Percentiles rank a stretch among this genome's conserved stretches.
Evolutionary conservation across 2,329 filamentous ascomycete genomes (phyloP).

Genomic region (Curvularia sp.): DNA sequence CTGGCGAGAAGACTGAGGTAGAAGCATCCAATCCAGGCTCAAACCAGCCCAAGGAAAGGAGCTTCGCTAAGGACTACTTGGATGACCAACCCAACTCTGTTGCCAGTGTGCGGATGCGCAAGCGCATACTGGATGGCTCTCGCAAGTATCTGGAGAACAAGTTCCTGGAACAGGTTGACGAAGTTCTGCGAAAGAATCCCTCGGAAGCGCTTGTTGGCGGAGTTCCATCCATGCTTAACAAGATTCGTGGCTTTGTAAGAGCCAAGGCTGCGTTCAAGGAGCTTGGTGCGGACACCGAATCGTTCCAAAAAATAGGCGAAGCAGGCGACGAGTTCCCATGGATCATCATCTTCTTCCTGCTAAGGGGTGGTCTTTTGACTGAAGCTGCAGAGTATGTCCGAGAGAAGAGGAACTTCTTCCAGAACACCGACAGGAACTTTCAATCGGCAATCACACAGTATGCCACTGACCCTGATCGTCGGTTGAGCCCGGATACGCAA

Average conservation of each 20-base stretch:
- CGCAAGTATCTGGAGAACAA: constrained; percentile 79
- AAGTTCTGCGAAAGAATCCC: constrained; percentile 79
- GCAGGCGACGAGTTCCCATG: constrained; percentile 80
- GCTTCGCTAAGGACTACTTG: constrained; percentile 78
- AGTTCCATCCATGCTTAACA: constrained; percentile 84
- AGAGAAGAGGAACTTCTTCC: constrained; percentile 81
- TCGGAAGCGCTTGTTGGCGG: constrained; percentile 89
- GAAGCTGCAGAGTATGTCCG: constrained; percentile 90
- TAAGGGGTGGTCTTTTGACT: constrained; percentile 81
- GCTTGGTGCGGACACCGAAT: constrained; percentile 78
- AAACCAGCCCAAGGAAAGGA: constrained; percentile 74
- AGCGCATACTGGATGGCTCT: constrained; percentile 80
- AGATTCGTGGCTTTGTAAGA: constrained; percentile 90
- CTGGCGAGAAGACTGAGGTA: constrained; percentile 67
- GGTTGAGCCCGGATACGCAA: constrained; percentile 79
- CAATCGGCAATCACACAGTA: constrained; percentile 86
- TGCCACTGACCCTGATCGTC: constrained; percentile 75
- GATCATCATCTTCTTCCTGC: constrained; percentile 91
- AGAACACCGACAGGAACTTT: constrained; percentile 90
- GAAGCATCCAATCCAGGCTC: constrained; percentile 63
- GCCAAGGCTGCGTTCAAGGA: constrained; percentile 81
- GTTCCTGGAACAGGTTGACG: constrained; percentile 80
- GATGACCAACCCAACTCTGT: constrained; percentile 73
- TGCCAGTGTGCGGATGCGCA: constrained; percentile 72
- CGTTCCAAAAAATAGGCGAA: constrained; percentile 74